Percentiles rank a stretch among this genome's conserved stretches.
These are phyloP conservation scores for Canavalia gladiata DNA, from an alignment of 306 rosid genomes.

Conservation along the genomic window DNA sequence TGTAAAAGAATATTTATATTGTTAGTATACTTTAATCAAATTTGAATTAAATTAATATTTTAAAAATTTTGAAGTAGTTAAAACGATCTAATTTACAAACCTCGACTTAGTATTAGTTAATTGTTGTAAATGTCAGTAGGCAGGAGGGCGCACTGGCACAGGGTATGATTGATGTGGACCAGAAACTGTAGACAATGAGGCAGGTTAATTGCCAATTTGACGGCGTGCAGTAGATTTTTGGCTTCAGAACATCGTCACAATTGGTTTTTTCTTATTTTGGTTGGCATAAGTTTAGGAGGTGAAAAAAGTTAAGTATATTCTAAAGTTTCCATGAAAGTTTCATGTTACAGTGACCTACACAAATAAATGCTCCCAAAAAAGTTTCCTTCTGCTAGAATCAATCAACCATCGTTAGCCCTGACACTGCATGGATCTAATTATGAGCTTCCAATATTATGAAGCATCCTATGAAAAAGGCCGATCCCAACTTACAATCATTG, in stretches of 20 bases:
- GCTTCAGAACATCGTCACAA: neutral
- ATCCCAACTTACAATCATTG: neutral
- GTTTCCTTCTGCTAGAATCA: neutral
- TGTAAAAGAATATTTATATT: too few species aligned
- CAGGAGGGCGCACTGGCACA: neutral
- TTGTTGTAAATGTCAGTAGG: neutral
- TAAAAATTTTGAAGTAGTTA: too few species aligned
- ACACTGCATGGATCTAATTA: neutral
- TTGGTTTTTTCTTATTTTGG: neutral
- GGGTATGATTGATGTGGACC: neutral
- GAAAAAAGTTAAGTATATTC: neutral
- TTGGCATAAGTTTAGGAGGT: neutral
- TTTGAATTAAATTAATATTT: too few species aligned
- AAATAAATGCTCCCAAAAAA: neutral
- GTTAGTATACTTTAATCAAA: too few species aligned
- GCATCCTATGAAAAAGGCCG: neutral
- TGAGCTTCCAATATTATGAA: neutral
- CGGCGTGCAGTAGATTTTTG: neutral
- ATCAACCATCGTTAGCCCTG: neutral
- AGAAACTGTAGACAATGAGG: neutral
- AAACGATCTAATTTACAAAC: too few species aligned
- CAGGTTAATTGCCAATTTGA: neutral
- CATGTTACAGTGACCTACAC: neutral
- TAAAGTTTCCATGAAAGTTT: neutral
- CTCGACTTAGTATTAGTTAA: too few species aligned